Percentiles rank a stretch among this genome's conserved stretches.
Evolutionary conservation across 208 protist genomes (phyloP).

Genomic region (Crithidia bombi): DNA sequence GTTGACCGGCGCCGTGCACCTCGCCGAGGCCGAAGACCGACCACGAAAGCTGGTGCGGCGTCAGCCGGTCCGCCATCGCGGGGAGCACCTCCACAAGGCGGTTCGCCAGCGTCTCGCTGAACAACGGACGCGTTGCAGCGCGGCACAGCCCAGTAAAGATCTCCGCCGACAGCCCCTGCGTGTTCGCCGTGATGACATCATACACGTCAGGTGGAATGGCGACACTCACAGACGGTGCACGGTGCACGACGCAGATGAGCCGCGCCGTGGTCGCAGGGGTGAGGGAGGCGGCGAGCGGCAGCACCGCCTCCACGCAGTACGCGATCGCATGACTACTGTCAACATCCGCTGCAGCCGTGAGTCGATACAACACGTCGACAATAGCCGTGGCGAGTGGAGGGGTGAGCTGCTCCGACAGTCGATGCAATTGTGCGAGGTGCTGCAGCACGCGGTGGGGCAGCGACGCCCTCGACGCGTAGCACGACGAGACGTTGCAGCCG

Average conservation of each 20-base stretch:
- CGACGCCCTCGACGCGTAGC: neutral
- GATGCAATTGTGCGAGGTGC: constrained; percentile 22
- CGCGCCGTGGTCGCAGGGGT: neutral
- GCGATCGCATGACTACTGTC: neutral
- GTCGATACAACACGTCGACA: constrained; percentile 1
- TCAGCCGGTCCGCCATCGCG: constrained; percentile 48
- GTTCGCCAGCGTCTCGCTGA: constrained; percentile 32
- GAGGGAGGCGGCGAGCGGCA: constrained; percentile 7
- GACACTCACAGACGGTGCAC: neutral
- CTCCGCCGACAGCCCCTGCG: constrained; percentile 10
- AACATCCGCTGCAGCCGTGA: neutral
- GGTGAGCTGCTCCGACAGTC: neutral
- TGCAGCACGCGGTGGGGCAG: constrained; percentile 31
- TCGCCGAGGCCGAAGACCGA: constrained; percentile 66
- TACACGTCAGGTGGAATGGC: constrained; percentile 8
- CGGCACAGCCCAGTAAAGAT: constrained; percentile 24
- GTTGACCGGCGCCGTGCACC: constrained; percentile 55
- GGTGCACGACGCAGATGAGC: constrained; percentile 5
- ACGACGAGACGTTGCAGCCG: neutral
- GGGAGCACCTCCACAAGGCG: constrained; percentile 49
- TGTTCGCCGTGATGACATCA: neutral
- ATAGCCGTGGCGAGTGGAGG: constrained; percentile 12
- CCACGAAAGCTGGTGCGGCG: constrained; percentile 47
- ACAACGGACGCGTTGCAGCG: constrained; percentile 1
- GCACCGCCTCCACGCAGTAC: constrained; percentile 10